Evolutionary conservation across 2,329 filamentous ascomycete genomes (phyloP).

Genomic region (Arthrobotrys pseudoclavata): DNA sequence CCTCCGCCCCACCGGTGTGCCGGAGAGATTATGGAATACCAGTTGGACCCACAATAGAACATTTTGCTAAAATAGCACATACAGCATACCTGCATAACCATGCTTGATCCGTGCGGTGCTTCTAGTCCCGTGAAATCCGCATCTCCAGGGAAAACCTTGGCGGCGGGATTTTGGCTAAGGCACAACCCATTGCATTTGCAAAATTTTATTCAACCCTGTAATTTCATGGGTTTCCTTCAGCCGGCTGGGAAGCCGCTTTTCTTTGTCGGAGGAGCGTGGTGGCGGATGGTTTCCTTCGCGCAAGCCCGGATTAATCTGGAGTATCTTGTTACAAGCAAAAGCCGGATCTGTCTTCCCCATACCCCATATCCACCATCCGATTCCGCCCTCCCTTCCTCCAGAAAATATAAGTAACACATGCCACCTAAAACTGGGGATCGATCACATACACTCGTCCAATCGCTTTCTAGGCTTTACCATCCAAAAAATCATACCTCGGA

Average conservation of each 20-base stretch:
- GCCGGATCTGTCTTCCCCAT: slow-evolving; percentile 57
- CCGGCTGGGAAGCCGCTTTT: slow-evolving; percentile 25
- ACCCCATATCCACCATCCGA: slow-evolving; percentile 60
- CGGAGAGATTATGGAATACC: slow-evolving; percentile 59
- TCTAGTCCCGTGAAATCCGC: slow-evolving; percentile 37
- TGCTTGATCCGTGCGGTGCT: slow-evolving; percentile 47
- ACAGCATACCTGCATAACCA: too few species aligned
- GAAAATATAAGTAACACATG: slow-evolving; percentile 58
- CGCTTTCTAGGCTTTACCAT: background rate
- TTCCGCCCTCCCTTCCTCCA: slow-evolving; percentile 28
- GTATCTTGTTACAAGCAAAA: slow-evolving; percentile 43
- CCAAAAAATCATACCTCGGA: background rate
- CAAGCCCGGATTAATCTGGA: slow-evolving; percentile 55
- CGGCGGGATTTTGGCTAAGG: slow-evolving; percentile 42
- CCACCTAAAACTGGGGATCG: slow-evolving; percentile 27
- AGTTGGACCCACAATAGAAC: slow-evolving; percentile 17
- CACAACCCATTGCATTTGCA: slow-evolving; percentile 8
- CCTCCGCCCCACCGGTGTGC: slow-evolving; percentile 13
- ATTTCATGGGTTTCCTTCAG: slow-evolving; percentile 31
- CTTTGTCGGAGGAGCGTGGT: slow-evolving; percentile 27
- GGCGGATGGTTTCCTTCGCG: slow-evolving; percentile 27
- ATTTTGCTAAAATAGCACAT: slow-evolving; percentile 22
- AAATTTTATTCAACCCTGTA: slow-evolving; percentile 38
- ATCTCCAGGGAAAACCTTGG: slow-evolving; percentile 29
- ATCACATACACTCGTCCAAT: slow-evolving; percentile 30